Percentiles rank a stretch among this genome's conserved stretches.
Conservation (phyloP, 2,329 filamentous ascomycete genomes). For the Cladosporium sp. region DNA sequence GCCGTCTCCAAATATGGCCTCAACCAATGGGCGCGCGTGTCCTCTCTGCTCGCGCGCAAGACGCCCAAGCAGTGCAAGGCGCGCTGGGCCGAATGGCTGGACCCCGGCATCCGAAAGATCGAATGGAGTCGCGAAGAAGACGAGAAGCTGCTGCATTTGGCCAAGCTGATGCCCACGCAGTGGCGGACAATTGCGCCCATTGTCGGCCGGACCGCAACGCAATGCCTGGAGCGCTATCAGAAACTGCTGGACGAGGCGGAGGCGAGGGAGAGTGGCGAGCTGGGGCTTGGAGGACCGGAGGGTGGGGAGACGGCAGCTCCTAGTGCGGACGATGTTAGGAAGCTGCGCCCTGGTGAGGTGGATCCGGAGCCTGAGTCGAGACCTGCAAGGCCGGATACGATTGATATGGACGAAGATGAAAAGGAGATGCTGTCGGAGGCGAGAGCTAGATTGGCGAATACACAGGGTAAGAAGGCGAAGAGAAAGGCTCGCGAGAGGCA, state of each 20-base stretch:
- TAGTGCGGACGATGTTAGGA: slow-evolving; percentile 86
- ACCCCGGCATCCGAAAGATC: slow-evolving; percentile 96
- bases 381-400: slow-evolving; percentile 90
- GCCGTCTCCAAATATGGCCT: slow-evolving; percentile 92
- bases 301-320: slow-evolving; percentile 86
- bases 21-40: slow-evolving; percentile 98
- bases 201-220: slow-evolving; percentile 39
- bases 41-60: slow-evolving; percentile 93
- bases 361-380: slow-evolving; percentile 98
- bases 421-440: slow-evolving; percentile 99
- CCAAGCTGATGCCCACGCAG: slow-evolving; percentile 98
- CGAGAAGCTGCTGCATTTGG: slow-evolving; percentile 92
- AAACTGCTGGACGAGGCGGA: slow-evolving; percentile 95
- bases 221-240: slow-evolving; percentile 61
- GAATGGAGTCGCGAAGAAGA: slow-evolving; percentile 99
- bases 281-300: slow-evolving; percentile 81
- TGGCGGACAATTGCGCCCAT: slow-evolving; percentile 98
- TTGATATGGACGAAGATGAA: slow-evolving; percentile 97
- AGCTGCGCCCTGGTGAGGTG: slow-evolving; percentile 79
- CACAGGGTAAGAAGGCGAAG: slow-evolving; percentile 98
- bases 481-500: slow-evolving; percentile 93
- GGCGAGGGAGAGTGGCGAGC: slow-evolving; percentile 70
- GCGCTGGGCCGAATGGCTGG: slow-evolving; percentile 96
- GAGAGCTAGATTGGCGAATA: slow-evolving; percentile 92
- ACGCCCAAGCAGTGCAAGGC: slow-evolving; percentile 99